Base-by-base conservation (phyloP, 306 rosid species). In the Cicer arietinum region DNA sequence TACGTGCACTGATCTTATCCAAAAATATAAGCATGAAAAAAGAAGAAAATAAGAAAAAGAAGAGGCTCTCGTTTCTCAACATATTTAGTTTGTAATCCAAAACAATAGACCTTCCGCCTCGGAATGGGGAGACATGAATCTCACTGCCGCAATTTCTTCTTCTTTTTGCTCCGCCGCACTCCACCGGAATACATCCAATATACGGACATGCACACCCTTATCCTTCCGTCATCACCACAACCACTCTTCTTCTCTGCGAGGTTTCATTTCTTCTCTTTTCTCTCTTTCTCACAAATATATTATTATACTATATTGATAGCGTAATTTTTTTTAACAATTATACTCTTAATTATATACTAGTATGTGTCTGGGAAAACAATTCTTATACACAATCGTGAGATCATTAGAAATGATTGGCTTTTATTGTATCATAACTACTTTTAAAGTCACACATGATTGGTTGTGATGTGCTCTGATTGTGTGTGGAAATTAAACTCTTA, bases 111-210 rank as follows among this genome's bases (percentile, higher is more conserved):
- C 50, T 43, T 67, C 16, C 17, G 58, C 74, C 73, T 59, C 87
- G 81, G 81, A 68, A 85, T 85, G 90, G 89, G 83, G 81, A 87
- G 90, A 88, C 81, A 93, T 93, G 97, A 85, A 84, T 84, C 69
- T 90, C 69, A 81, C 83, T 82, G 67, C 86, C 82, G 76, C 87
- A 50, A 69, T 84, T 85, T 89, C 88, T 16, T n/a, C 82, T 64
- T 61, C 92, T 1, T 67, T 72, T n/a, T 54, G 60, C 6, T 37
- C 84, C 10, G 35, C 75, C 82, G 20, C 59, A 70, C 63, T 61
- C 82, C 73, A 46, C 77, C 83, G 42, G 8, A 58, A n/a, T 48
- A 64, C 69, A 68, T 8, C 83, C 44, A 79, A 76, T 12, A 25
- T 13, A 10, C 56, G 7, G 25, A 39, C 70, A 10, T 30, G 79